Base-by-base conservation (phyloP, 768 basidiomycete species). In the Amanita exitialis region DNA sequence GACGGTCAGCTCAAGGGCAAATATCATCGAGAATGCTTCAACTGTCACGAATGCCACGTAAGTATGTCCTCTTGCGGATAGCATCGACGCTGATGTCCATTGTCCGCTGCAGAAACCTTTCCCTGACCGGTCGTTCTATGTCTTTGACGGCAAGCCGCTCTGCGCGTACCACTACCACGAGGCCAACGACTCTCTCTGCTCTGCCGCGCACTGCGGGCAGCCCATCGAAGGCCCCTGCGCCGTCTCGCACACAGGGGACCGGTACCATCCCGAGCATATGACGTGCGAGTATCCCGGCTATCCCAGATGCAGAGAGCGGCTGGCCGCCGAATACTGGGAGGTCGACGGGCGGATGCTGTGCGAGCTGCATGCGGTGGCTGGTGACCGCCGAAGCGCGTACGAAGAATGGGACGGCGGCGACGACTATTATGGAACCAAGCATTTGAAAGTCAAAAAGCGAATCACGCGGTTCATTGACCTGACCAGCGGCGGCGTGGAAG, bases 1-100 rank as follows among this genome's bases (percentile, higher is more conserved):
- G 93, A 97, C 61, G 93, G 93, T 2, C 93, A 95, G 65, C 74
- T 97, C 43, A 94, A 94, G 66, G 93, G 93, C 53, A 97, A 97
- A 64, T 95, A 94, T 65, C 93, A 95, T 61, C 79, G 80, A 53
- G 81, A 83, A 35, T 97, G 93, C 68, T 97, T 97, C 63, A 90
- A 83, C 58, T 97, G 93, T 67, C 73, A 80, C 54, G 78, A 71
- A 2, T 96, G 93, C 67, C 79, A 88, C 60, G 86, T 88, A 63
- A 52, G 74, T 44, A 30, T 16, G 6, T 4, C 36, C 53, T 43
- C 44, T 51, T 56, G 52, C 44, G 50, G 43, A 27, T 53, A 27
- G 37, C 12, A 30, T 23, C 18, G 42, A 32, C 13, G 13, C 32
- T 32, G 13, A 45, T 52, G 43, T 28, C 21, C n/a, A 30, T 32